Evolutionary conservation across 768 basidiomycete genomes (phyloP).

Genomic region (Leccinum arenicola): DNA sequence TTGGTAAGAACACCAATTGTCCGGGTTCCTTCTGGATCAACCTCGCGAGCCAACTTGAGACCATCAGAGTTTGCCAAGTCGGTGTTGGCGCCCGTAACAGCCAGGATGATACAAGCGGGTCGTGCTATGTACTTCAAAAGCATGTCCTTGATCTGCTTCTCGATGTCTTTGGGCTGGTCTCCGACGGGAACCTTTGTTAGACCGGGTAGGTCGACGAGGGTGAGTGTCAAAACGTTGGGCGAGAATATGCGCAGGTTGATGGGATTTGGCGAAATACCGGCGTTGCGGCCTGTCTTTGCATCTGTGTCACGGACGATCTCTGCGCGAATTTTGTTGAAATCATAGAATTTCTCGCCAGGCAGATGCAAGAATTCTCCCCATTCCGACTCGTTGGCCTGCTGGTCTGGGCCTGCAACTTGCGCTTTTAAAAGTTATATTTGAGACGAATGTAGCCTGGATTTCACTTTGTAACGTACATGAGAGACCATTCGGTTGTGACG

Average conservation of each 20-base stretch:
- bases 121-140: constrained; percentile 92
- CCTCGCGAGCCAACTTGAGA: constrained; percentile 91
- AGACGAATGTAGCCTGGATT: neutral
- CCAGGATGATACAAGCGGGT: constrained; percentile 93
- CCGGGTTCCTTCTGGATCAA: constrained; percentile 93
- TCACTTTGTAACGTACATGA: constrained; percentile 35
- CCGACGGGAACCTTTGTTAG: constrained; percentile 94
- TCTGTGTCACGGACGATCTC: constrained; percentile 98
- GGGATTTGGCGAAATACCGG: constrained; percentile 94
- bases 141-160: constrained; percentile 97
- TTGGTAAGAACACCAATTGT: constrained; percentile 99
- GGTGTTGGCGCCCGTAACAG: constrained; percentile 92
- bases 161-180: constrained; percentile 95
- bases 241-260: constrained; percentile 98
- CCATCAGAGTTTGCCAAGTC: constrained; percentile 99
- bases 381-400: constrained; percentile 85
- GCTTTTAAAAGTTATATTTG: constrained; percentile 11
- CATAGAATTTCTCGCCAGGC: constrained; percentile 96
- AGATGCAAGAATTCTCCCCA: constrained; percentile 99
- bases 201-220: constrained; percentile 96
- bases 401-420: constrained; percentile 50
- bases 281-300: constrained; percentile 97
- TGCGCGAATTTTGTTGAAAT: constrained; percentile 94
- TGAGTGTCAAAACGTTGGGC: constrained; percentile 94
- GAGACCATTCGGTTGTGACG: constrained; percentile 42